Conservation (phyloP, 805 yeast species). For the Sungouiella thailandica region DNA sequence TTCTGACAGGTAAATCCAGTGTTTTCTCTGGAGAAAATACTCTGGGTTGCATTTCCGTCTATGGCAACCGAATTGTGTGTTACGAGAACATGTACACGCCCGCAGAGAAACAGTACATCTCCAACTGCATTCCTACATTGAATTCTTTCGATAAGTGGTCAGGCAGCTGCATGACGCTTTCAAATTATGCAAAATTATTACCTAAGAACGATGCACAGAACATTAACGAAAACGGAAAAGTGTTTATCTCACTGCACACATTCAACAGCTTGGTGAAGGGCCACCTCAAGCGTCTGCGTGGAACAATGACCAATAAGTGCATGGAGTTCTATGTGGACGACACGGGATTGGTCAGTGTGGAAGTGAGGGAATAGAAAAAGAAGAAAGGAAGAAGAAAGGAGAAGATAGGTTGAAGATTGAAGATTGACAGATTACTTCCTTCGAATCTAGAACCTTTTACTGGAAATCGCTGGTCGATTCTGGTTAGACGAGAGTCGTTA, state of each 20-base stretch:
- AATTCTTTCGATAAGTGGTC: constrained; percentile 37
- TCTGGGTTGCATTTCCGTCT: constrained; percentile 2
- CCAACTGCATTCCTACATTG: constrained; percentile 33
- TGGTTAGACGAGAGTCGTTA: no score
- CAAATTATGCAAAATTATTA: constrained; percentile 8
- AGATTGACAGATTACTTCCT: no score
- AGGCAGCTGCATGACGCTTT: constrained; percentile 12
- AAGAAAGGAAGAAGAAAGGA: no score
- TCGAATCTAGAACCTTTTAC: no score
- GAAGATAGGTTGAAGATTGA: no score
- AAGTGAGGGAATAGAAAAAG: background rate
- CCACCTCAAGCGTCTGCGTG: constrained; percentile 1
- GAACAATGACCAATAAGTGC: constrained; percentile 4
- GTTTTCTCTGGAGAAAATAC: background rate
- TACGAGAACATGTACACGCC: constrained; percentile 15
- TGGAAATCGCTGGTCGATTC: no score
- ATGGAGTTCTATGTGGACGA: constrained; percentile 11
- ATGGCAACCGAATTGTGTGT: constrained; percentile 10
- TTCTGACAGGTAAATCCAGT: background rate
- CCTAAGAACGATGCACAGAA: constrained; percentile 7
- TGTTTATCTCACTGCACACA: constrained; percentile 9
- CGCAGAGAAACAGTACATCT: constrained; percentile 32
- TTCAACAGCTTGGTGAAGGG: constrained; percentile 8
- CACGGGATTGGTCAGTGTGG: constrained; percentile 11
- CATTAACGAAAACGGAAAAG: constrained; percentile 6